phyloP scores from a whole-genome alignment of 148 eudicot species.

The Silene latifolia region DNA sequence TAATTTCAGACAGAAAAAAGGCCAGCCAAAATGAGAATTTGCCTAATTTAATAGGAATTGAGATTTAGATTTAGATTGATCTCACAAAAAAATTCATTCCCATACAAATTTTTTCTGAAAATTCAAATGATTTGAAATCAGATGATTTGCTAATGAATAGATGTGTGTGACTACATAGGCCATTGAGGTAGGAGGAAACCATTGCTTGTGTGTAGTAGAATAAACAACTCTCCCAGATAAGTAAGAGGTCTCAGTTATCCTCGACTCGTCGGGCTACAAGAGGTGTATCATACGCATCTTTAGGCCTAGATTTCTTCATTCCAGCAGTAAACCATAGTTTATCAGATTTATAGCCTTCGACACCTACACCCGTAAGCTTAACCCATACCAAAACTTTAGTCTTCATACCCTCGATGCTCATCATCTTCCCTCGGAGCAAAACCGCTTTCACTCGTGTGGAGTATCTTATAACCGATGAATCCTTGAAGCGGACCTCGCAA shows the following conservation, averaged over 20 bases:
- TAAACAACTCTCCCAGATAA: background rate
- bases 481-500: conserved; percentile 75
- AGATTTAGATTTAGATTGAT: too few species aligned
- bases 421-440: conserved; percentile 67
- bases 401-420: conserved; percentile 79
- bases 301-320: conserved; percentile 67
- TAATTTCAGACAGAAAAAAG: too few species aligned
- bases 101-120: background rate
- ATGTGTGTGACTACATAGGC: background rate
- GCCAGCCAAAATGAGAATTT: too few species aligned
- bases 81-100: too few species aligned
- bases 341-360: conserved; percentile 72
- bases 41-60: too few species aligned
- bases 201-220: background rate
- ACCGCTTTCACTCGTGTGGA: conserved; percentile 66
- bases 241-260: conserved; percentile 45
- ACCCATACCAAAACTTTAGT: conserved; percentile 86
- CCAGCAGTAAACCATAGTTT: conserved; percentile 83
- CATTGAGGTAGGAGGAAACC: background rate
- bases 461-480: conserved; percentile 65
- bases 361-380: conserved; percentile 66
- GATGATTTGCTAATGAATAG: background rate
- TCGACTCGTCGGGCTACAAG: conserved; percentile 46
- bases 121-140: background rate
- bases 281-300: conserved; percentile 58